Evolutionary conservation across 164 flowering plant species (phyloP).

Genomic region (Dillenia turbinata): DNA sequence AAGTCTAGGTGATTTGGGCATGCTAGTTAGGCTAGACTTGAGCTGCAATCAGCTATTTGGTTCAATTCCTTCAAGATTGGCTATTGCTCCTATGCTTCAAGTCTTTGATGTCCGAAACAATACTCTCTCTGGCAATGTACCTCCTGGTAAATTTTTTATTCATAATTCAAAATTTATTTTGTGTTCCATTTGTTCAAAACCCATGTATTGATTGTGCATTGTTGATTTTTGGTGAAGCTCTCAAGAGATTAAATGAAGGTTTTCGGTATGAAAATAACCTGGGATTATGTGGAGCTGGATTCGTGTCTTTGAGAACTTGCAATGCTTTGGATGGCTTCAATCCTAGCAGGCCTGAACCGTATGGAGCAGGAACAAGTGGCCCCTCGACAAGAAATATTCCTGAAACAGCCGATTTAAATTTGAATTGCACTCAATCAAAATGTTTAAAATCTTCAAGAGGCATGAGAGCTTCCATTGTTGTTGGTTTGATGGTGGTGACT

Average conservation of each 20-base stretch:
- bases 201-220: neutral
- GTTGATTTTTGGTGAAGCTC: constrained; percentile 28
- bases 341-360: constrained; percentile 32
- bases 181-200: no score
- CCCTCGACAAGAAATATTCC: constrained; percentile 33
- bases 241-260: constrained; percentile 34
- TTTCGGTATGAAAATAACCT: constrained; percentile 35
- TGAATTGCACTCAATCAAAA: constrained; percentile 32
- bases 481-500: constrained; percentile 24
- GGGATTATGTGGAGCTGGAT: constrained; percentile 42
- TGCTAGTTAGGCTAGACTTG: constrained; percentile 43
- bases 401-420: constrained; percentile 39
- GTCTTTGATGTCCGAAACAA: constrained; percentile 50
- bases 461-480: constrained; percentile 20
- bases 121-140: constrained; percentile 56
- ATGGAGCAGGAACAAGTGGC: constrained; percentile 21
- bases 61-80: constrained; percentile 48
- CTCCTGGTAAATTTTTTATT: constrained; percentile 33
- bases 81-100: constrained; percentile 43
- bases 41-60: constrained; percentile 56
- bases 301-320: constrained; percentile 37
- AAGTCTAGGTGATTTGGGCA: constrained; percentile 41
- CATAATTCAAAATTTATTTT: neutral
- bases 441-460: constrained; percentile 28
- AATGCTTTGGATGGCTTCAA: constrained; percentile 17